Evolutionary conservation across 2,329 filamentous ascomycete genomes (phyloP).

Genomic region (Fusarium torreyae): DNA sequence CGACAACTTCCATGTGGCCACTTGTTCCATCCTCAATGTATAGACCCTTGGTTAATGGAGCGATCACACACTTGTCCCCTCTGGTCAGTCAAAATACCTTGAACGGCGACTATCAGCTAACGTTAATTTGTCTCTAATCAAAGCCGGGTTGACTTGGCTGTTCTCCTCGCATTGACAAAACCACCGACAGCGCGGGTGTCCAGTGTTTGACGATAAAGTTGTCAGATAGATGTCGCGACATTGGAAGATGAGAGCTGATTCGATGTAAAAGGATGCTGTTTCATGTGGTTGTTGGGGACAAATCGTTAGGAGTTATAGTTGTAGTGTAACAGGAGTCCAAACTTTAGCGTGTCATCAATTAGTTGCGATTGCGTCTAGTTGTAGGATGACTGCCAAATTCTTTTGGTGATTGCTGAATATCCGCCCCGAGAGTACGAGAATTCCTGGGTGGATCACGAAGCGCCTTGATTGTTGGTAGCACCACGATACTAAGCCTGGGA

Average conservation of each 20-base stretch:
- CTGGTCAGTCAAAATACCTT: constrained; percentile 14
- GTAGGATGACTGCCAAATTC: too few species aligned
- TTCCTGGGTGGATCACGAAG: too few species aligned
- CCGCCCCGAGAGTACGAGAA: too few species aligned
- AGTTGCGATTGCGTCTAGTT: too few species aligned
- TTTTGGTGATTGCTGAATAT: too few species aligned
- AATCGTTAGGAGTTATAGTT: too few species aligned
- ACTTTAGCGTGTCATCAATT: too few species aligned
- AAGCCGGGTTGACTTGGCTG: constrained; percentile 21
- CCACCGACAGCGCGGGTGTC: neutral
- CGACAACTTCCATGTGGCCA: constrained; percentile 30
- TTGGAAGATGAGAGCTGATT: neutral
- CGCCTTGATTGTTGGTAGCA: too few species aligned
- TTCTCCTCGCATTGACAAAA: neutral
- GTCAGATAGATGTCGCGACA: neutral
- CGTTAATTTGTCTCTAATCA: rapidly evolving
- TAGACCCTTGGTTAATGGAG: constrained; percentile 38
- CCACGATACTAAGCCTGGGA: too few species aligned
- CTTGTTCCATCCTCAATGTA: constrained; percentile 40
- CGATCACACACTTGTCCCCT: constrained; percentile 40
- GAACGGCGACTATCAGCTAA: neutral
- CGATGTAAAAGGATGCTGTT: too few species aligned
- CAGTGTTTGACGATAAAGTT: neutral
- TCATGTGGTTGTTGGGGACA: too few species aligned
- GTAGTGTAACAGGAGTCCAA: too few species aligned